Base-by-base conservation (phyloP, 805 yeast species). In the Saturnispora dispora region DNA sequence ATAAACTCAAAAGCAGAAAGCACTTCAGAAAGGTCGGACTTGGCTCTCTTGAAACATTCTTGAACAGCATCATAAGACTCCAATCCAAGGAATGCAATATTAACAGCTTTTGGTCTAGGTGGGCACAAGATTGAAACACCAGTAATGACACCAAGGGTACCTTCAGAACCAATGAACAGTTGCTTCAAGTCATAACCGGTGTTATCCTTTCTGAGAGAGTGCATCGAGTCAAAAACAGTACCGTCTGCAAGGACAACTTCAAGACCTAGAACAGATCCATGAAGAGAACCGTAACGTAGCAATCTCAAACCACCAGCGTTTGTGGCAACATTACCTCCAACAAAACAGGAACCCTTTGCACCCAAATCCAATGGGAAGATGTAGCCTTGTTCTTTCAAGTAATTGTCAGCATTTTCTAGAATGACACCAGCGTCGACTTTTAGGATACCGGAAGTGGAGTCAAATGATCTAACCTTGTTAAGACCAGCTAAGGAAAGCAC, bases 201-300 rank as follows among this genome's bases (percentile, higher is more conserved):
- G 67, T 90, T 90, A 69, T 90, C 98, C 67, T 90, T 90, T 69
- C 97, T 77, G 66, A 91, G 79, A 15, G 95, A 78, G 63, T 88
- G 78, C 79, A 90, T 80, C 5, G 93, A 84, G 61, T 84, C 77
- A 55, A 85, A 74, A 44, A 91, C 73, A 17, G 86, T 82, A 46
- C 98, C 98, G 64, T 88, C 85, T 15, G 97, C 85, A 60, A 90
- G 71, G n/a, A 90, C 97, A 13, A 81, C 96, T 69, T 90, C 97
- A 52, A 90, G 72, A 1, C 98, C 98, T 46, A 90, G 71, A 0
- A 90, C 96, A 22, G 88, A 72, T 4, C 98, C 98, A 63, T 91
- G 98, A 57, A 90, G 76, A 5, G 96, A 87, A 3, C 97, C 97
- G 64, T 88, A 90, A 59, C 96, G 77, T 55, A 90, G 70, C 47